Evolutionary conservation across 208 protist species (phyloP).

Genomic region (Trypanosomatidae sp.): DNA sequence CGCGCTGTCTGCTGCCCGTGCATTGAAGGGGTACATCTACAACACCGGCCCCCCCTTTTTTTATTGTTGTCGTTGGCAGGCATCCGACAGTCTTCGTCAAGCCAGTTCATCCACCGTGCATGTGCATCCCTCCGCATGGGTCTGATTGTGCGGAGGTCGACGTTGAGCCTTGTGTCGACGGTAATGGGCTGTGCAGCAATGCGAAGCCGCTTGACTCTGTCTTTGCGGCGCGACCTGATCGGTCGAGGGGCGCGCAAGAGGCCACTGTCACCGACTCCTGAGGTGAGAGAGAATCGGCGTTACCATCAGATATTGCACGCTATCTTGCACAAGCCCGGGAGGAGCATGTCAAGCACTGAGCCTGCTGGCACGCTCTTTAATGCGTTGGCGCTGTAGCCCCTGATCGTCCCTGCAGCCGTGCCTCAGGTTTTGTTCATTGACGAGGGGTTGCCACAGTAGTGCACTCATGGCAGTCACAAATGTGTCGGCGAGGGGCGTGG

Average conservation of each 20-base stretch:
- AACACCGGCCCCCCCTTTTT: not conserved
- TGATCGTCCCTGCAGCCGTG: not conserved
- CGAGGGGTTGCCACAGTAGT: not conserved
- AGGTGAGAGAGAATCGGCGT: not conserved
- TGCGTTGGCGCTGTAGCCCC: not conserved
- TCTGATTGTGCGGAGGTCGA: conserved; percentile 19
- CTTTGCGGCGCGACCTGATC: not conserved
- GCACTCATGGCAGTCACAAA: not conserved
- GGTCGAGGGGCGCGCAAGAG: no score
- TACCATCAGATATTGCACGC: not conserved
- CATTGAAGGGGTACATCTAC: not conserved
- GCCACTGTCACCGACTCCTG: no score
- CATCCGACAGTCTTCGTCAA: not conserved
- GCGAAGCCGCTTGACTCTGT: not conserved
- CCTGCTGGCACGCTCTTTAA: not conserved
- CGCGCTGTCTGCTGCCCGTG: not conserved
- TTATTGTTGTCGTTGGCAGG: not conserved
- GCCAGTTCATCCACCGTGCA: conserved; percentile 3
- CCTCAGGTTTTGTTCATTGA: not conserved
- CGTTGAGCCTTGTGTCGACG: conserved; percentile 7
- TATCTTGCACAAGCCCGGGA: conserved; percentile 10
- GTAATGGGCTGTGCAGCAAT: not conserved
- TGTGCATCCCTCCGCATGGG: conserved; percentile 7
- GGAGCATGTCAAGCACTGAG: not conserved
- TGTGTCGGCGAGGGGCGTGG: not conserved